phyloP scores from a whole-genome alignment of 805 yeast species.

The Pichia pseudocactophila region DNA sequence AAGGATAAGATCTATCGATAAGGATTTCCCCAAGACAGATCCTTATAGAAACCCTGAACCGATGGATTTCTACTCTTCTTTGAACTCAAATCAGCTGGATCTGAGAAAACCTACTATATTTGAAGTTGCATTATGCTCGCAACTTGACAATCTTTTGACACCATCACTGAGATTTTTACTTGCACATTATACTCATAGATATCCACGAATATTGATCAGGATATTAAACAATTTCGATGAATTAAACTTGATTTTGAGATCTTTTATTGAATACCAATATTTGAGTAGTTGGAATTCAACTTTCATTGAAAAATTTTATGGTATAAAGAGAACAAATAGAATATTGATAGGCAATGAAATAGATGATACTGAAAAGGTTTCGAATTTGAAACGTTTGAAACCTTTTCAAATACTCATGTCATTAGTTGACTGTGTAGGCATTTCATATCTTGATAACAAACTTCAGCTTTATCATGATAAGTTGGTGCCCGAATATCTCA shows the following conservation, averaged over 20 bases:
- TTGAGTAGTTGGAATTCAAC: slow-evolving; percentile 70
- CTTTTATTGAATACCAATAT: slow-evolving; percentile 62
- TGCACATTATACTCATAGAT: slow-evolving; percentile 69
- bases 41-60: not conserved
- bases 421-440: slow-evolving; percentile 50
- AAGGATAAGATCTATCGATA: no score
- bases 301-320: slow-evolving; percentile 88
- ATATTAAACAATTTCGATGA: slow-evolving; percentile 71
- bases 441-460: slow-evolving; percentile 64
- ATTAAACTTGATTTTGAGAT: slow-evolving; percentile 50
- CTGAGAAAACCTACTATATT: slow-evolving; percentile 77
- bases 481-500: slow-evolving; percentile 48
- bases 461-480: slow-evolving; percentile 55
- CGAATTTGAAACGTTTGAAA: slow-evolving; percentile 44
- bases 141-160: slow-evolving; percentile 65
- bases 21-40: no score
- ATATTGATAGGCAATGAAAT: not conserved
- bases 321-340: slow-evolving; percentile 52
- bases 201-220: slow-evolving; percentile 60
- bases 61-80: slow-evolving; percentile 75
- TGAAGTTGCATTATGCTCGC: slow-evolving; percentile 76
- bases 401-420: slow-evolving; percentile 44
- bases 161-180: slow-evolving; percentile 77
- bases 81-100: slow-evolving; percentile 70
- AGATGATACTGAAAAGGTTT: slow-evolving; percentile 26